phyloP scores from a whole-genome alignment of 1,284 basidiomycete genomes.

The Gomphus sp. region DNA sequence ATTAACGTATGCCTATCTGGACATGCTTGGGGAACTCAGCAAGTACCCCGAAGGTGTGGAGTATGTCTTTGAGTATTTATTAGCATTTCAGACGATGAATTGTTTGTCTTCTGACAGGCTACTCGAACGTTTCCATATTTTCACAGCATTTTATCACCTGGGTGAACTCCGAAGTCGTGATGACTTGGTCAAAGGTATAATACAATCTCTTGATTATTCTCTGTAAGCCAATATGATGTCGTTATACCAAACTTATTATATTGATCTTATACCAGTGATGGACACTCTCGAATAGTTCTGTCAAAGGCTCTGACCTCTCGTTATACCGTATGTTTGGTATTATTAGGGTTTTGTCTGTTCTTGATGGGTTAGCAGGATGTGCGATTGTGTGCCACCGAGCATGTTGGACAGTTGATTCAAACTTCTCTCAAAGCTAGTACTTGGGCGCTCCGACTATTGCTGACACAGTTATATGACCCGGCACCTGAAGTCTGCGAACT shows the following conservation, averaged over 20 bases:
- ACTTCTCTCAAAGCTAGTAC: constrained; percentile 53
- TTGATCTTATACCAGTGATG: constrained; percentile 52
- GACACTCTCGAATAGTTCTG: constrained; percentile 84
- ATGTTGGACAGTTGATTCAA: constrained; percentile 75
- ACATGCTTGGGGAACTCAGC: constrained; percentile 90
- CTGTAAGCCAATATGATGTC: constrained; percentile 41
- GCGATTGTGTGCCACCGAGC: constrained; percentile 81
- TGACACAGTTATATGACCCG: constrained; percentile 95
- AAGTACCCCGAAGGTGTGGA: constrained; percentile 83
- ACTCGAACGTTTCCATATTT: constrained; percentile 86
- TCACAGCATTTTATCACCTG: constrained; percentile 91
- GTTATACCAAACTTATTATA: constrained; percentile 3
- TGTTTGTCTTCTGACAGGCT: constrained; percentile 38
- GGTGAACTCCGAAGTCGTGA: constrained; percentile 87
- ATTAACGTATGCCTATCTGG: constrained; percentile 87
- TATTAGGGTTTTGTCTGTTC: background rate
- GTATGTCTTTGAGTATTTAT: constrained; percentile 39
- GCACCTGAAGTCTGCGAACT: constrained; percentile 82
- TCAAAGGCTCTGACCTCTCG: constrained; percentile 92
- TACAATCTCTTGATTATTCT: constrained; percentile 87
- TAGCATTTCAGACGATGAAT: background rate
- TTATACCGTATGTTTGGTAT: constrained; percentile 50
- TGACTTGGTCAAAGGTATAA: constrained; percentile 85
- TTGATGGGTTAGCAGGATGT: constrained; percentile 49
- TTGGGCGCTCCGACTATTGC: constrained; percentile 82